Evolutionary conservation across 2,329 filamentous ascomycete genomes (phyloP), one percentile per base, ranked within the genome.

Genomic region (Neofusicoccum cordaticola): DNA sequence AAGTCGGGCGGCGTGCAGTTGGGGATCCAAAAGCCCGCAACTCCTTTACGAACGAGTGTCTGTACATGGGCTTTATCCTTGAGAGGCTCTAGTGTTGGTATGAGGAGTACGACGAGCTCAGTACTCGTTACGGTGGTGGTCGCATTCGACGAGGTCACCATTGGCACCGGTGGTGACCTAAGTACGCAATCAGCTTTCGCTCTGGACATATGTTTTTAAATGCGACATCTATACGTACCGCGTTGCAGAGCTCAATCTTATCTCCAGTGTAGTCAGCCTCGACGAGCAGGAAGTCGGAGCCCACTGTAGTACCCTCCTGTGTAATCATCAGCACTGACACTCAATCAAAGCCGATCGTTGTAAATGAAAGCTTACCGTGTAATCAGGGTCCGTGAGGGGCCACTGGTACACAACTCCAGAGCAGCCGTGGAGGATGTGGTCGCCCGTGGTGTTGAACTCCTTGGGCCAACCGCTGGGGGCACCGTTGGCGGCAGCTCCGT

Each of bases 391-490:
- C 8, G 51, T 53, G n/a, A 53, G 51, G 7, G 51, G 51, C 34
- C 34, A 53, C 34, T 53, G 34, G 35, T 39, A 53, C 7, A 53
- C 35, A 13, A 41, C 8, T 11, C 51, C 51, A 22, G 51, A 39
- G 51, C 51, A 53, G 15, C 51, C 51, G 13, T 53, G 51, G 3
- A 53, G 34, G 35, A 53, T 19, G 9, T 17, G n/a, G n/a, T 51
- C 47, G 27, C n/a, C 47, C 2, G 47, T 51, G 47, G 47, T 2
- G 22, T 31, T 51, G 27, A 51, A 51, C 27, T 15, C 47, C 47
- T 51, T 51, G 22, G 47, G 47, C 22, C 22, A 51, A 27, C 84
- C 77, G 0, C 1, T 31, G 27, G 48, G 48, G 8, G 27, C 31
- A 8, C 31, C 31, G 13, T 4, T n/a, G 13, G 48, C 27, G 3